Evolutionary conservation across 768 basidiomycete species (phyloP).

Genomic region (Collybia sordida): DNA sequence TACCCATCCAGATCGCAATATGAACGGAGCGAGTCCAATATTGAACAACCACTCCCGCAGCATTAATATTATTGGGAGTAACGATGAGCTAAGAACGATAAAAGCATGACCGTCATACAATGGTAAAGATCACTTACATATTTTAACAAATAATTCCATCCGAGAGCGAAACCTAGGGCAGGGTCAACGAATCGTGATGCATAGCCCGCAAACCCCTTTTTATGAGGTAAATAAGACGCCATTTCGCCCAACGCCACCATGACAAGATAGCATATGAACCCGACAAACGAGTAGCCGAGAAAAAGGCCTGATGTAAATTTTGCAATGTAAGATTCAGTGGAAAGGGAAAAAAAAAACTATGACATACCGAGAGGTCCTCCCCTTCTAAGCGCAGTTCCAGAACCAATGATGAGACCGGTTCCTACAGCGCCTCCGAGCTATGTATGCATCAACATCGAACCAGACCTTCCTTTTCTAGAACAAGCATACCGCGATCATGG

Average conservation of each 20-base stretch:
- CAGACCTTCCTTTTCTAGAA: background rate
- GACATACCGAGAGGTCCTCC: slow-evolving; percentile 51
- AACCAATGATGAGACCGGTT: slow-evolving; percentile 57
- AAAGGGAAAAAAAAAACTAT: background rate
- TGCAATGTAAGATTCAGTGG: background rate
- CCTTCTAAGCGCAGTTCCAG: slow-evolving; percentile 55
- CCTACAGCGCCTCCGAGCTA: slow-evolving; percentile 52
- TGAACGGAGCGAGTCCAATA: slow-evolving; percentile 47
- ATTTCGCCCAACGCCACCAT: slow-evolving; percentile 56
- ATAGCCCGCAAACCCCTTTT: slow-evolving; percentile 60
- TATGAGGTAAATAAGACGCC: slow-evolving; percentile 55
- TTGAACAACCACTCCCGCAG: slow-evolving; percentile 52
- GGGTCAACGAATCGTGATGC: slow-evolving; percentile 68
- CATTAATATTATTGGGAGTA: slow-evolving; percentile 66
- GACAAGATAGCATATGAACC: slow-evolving; percentile 57
- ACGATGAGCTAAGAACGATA: slow-evolving; percentile 47
- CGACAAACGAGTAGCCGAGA: slow-evolving; percentile 47
- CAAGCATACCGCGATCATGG: slow-evolving; percentile 50
- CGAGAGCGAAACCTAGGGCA: slow-evolving; percentile 65
- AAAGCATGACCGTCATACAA: background rate
- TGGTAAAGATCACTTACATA: slow-evolving; percentile 32
- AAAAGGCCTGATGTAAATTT: slow-evolving; percentile 17
- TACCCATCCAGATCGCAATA: slow-evolving; percentile 58
- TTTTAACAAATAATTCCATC: slow-evolving; percentile 64
- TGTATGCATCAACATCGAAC: background rate